Conservation (phyloP, 371 early-diverging fungal species). For the Mortierella sp. region DNA sequence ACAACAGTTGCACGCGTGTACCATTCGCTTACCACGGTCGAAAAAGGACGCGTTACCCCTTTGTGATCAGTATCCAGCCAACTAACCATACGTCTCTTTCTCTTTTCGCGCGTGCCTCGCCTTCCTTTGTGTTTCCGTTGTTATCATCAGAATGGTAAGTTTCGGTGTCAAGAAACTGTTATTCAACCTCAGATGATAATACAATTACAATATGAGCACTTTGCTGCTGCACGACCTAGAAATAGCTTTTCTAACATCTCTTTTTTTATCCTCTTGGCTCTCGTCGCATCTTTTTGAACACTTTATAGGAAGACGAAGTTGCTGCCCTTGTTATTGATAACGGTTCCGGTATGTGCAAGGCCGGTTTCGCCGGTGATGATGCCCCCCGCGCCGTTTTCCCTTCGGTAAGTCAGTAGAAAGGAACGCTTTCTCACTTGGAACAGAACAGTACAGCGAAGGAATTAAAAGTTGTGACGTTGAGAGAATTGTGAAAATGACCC, state of each 20-base stretch:
- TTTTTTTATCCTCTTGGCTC: constrained; percentile 15
- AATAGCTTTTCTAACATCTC: constrained; percentile 8
- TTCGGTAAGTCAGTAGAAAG: constrained; percentile 59
- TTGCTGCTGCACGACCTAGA: neutral
- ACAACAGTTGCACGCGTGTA: constrained; percentile 8
- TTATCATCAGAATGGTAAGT: constrained; percentile 22
- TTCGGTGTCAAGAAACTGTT: constrained; percentile 2
- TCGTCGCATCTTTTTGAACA: neutral
- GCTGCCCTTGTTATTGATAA: constrained; percentile 62
- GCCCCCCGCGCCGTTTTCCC: constrained; percentile 95
- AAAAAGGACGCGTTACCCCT: neutral
- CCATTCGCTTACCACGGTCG: constrained; percentile 1
- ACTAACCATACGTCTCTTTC: neutral
- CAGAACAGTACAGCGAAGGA: neutral
- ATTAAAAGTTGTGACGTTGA: constrained; percentile 23
- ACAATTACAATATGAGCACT: constrained; percentile 11
- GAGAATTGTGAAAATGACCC: neutral
- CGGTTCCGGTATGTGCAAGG: constrained; percentile 98
- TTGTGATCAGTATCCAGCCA: neutral
- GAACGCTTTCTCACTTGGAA: neutral
- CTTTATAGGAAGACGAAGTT: constrained; percentile 47
- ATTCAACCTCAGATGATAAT: constrained; percentile 2
- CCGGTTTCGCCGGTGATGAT: constrained; percentile 98
- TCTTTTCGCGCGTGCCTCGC: constrained; percentile 6
- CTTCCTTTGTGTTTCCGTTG: neutral